A percentile compares a stretch with the other conserved stretches of the same genome.
These are phyloP conservation scores for Gloeopeniophorella convolvens DNA, from an alignment of 768 basidiomycete species.

Conservation along the genomic window DNA sequence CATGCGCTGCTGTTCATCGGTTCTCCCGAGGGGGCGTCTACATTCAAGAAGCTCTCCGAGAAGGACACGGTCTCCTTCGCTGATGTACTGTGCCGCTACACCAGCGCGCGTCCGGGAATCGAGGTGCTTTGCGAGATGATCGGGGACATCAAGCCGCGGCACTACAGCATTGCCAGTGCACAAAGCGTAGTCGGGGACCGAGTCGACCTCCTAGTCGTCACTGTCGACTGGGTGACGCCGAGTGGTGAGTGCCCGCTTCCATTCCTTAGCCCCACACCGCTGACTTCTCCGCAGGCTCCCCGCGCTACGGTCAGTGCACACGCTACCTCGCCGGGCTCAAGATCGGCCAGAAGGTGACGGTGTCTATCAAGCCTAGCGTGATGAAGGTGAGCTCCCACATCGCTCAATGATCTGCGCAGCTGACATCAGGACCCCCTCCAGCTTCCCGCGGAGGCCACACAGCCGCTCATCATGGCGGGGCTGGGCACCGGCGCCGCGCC, in stretches of 20 bases:
- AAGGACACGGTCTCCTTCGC: slow-evolving; percentile 93
- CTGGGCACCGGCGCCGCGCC: slow-evolving; percentile 98
- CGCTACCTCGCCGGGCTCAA: slow-evolving; percentile 83
- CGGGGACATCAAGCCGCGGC: slow-evolving; percentile 94
- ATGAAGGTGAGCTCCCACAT: slow-evolving; percentile 70
- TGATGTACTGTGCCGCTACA: slow-evolving; percentile 73
- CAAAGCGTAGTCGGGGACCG: slow-evolving; percentile 93
- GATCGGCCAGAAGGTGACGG: slow-evolving; percentile 88
- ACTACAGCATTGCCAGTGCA: slow-evolving; percentile 96
- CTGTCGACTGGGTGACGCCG: slow-evolving; percentile 89
- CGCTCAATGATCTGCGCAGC: neutral
- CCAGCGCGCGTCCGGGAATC: slow-evolving; percentile 73
- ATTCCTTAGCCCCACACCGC: neutral
- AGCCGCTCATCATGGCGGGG: slow-evolving; percentile 97
- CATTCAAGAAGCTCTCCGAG: slow-evolving; percentile 94
- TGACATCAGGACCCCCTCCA: slow-evolving; percentile 27
- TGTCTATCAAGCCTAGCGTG: slow-evolving; percentile 97
- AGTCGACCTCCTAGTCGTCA: slow-evolving; percentile 92
- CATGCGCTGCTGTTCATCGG: slow-evolving; percentile 88
- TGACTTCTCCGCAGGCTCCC: slow-evolving; percentile 44
- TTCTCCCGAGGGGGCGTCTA: slow-evolving; percentile 81
- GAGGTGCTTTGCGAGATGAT: slow-evolving; percentile 83
- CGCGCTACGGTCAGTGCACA: slow-evolving; percentile 91
- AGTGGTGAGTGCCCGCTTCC: slow-evolving; percentile 49
- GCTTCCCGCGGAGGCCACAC: slow-evolving; percentile 77